phyloP scores from a whole-genome alignment of 192 early-diverging fungal species.

The Backusella liffmaniae region DNA sequence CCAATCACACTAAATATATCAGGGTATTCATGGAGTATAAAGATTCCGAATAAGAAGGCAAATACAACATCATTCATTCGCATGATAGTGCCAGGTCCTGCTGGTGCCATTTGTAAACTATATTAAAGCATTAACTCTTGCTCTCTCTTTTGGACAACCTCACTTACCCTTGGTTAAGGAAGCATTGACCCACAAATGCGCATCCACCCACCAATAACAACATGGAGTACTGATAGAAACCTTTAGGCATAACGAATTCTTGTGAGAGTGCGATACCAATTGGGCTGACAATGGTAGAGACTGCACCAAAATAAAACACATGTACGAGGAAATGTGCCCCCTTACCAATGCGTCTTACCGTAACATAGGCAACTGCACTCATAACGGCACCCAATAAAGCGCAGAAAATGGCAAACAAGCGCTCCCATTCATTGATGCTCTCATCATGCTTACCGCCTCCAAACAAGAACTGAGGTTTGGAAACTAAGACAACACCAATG shows the following conservation, averaged over 20 bases:
- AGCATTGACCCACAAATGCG: constrained; percentile 71
- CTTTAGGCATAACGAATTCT: constrained; percentile 39
- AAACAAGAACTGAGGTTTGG: constrained; percentile 52
- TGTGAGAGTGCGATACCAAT: constrained; percentile 43
- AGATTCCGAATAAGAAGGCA: constrained; percentile 72
- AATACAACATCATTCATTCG: constrained; percentile 81
- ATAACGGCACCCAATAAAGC: constrained; percentile 61
- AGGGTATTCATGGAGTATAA: constrained; percentile 67
- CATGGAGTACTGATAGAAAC: constrained; percentile 46
- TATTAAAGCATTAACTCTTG: background rate
- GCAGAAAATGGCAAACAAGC: constrained; percentile 42
- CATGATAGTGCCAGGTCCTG: constrained; percentile 75
- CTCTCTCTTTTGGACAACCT: background rate
- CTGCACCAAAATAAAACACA: constrained; percentile 72
- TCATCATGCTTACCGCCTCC: background rate
- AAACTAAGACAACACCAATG: constrained; percentile 62
- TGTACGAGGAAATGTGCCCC: constrained; percentile 75
- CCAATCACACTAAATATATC: constrained; percentile 54
- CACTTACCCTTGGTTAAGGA: constrained; percentile 66
- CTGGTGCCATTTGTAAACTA: constrained; percentile 68
- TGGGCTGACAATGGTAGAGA: constrained; percentile 51
- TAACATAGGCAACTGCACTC: constrained; percentile 63
- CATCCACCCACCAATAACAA: constrained; percentile 51
- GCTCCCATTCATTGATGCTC: background rate
- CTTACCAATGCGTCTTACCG: constrained; percentile 72